A percentile compares a stretch with the other conserved stretches of the same genome.
These are phyloP conservation scores for Amanita muscaria DNA, from an alignment of 768 basidiomycete genomes.

Conservation along the genomic window DNA sequence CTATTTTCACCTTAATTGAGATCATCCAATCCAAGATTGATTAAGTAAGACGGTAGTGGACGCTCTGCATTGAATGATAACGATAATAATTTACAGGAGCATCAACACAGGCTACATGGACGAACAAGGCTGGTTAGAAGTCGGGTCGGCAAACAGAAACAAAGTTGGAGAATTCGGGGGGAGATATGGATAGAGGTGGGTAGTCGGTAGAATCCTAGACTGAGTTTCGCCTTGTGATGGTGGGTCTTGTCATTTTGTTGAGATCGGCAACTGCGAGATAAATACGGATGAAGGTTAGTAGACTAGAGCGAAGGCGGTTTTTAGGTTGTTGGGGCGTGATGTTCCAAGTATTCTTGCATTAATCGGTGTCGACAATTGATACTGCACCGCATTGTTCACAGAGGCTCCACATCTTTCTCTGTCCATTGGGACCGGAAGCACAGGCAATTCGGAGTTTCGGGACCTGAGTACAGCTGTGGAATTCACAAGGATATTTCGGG, in stretches of 20 bases:
- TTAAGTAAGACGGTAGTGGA: no score
- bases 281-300: conserved; percentile 11
- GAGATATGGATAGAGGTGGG: no score
- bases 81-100: no score
- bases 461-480: conserved; percentile 64
- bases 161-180: no score
- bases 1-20: no score
- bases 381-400: conserved; percentile 87
- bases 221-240: neutral
- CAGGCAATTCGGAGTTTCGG: conserved; percentile 79
- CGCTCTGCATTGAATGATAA: no score
- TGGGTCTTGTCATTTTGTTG: neutral
- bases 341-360: conserved; percentile 11
- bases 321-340: conserved; percentile 4
- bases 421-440: conserved; percentile 57
- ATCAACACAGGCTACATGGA: conserved; percentile 28
- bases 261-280: neutral
- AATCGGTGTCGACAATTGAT: conserved; percentile 78
- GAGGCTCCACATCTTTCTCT: conserved; percentile 79
- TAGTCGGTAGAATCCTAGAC: no score
- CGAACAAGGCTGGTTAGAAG: conserved; percentile 17
- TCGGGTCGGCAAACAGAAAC: no score
- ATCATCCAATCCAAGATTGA: no score
- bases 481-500: neutral
- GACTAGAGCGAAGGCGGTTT: conserved; percentile 6